Evolutionary conservation across 805 yeast species (phyloP), one percentile per base, ranked within the genome.

Genomic region (Sugiyamaella chiloensis): DNA sequence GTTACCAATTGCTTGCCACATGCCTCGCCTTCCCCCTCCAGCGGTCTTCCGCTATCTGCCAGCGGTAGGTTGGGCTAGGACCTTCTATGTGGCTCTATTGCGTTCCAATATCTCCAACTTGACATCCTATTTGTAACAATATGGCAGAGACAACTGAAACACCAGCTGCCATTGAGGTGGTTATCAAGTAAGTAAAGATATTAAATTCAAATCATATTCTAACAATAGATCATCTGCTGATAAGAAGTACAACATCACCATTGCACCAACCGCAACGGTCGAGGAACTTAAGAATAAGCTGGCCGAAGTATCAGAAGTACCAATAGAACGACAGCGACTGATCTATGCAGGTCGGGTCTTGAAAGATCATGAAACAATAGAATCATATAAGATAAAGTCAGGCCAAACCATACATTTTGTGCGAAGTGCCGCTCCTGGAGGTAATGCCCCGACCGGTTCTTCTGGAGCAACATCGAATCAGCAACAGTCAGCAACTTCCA

Each of bases 271-370:
- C 12, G 63, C 73, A 39, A 80, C 90, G 1, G 80, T 91, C 27
- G 69, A 72, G 19, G 85, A 83, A 52, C 74, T 91, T 55, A 91
- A 91, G 67, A 75, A 74, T 30, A 71, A 71, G 55, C 73, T 91
- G 44, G 81, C 81, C 21, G 70, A 72, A 17, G 76, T 73, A 50
- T 68, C 89, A 4, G 83, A 79, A 19, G 73, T 89, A 37, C 83
- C 95, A 4, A 80, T 79, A 1, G 84, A 75, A n/a, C 78, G 84
- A 52, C 98, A 90, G 68, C 76, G 98, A 50, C 75, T 91, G 62
- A 90, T 91, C 61, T 91, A 86, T 70, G 86, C 96, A 2, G 99
- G 99, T 34, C 84, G 91, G 57, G 96, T 93, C 27, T 76, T 91
- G 61, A 90, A 90, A 66, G 96, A 91, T 61, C 73, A 71, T 30